Evolutionary conservation across 768 basidiomycete species (phyloP).

Genomic region (Lyophyllum decastes): DNA sequence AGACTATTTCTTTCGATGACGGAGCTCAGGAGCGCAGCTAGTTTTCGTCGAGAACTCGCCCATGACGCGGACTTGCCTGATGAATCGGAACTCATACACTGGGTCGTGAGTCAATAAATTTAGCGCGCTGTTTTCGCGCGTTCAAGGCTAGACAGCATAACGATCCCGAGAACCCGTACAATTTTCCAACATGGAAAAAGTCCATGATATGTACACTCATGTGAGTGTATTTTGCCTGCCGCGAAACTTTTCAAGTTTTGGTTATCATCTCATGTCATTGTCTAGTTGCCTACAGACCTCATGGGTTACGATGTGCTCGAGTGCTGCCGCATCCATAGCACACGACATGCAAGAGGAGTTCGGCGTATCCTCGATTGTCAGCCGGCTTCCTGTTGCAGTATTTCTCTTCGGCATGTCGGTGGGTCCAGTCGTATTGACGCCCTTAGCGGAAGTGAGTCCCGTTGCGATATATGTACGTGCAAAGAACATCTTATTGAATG

Average conservation of each 20-base stretch:
- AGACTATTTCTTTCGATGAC: not conserved
- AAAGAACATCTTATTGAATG: not conserved
- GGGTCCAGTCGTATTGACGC: slow-evolving; percentile 22
- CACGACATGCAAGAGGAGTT: slow-evolving; percentile 19
- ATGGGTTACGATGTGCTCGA: slow-evolving; percentile 21
- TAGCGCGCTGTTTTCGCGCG: not conserved
- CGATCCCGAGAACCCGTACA: slow-evolving; percentile 22
- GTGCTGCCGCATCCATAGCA: slow-evolving; percentile 16
- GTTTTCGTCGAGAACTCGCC: not conserved
- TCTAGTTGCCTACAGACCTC: slow-evolving; percentile 18
- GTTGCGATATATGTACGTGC: not conserved
- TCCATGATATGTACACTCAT: slow-evolving; percentile 17
- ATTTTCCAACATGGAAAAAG: slow-evolving; percentile 21
- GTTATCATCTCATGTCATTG: not conserved
- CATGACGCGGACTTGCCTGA: not conserved
- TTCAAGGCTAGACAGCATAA: slow-evolving; percentile 12
- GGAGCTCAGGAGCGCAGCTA: not conserved
- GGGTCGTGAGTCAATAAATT: slow-evolving; percentile 11
- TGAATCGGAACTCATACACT: slow-evolving; percentile 19
- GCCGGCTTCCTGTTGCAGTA: slow-evolving; percentile 21
- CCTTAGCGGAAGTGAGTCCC: slow-evolving; percentile 18
- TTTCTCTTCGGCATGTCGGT: slow-evolving; percentile 21
- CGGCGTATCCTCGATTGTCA: slow-evolving; percentile 11
- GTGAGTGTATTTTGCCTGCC: slow-evolving; percentile 5
- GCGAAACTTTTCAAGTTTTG: not conserved